phyloP scores from a whole-genome alignment of 176 grass and related monocot species.

The Thalia dealbata region DNA sequence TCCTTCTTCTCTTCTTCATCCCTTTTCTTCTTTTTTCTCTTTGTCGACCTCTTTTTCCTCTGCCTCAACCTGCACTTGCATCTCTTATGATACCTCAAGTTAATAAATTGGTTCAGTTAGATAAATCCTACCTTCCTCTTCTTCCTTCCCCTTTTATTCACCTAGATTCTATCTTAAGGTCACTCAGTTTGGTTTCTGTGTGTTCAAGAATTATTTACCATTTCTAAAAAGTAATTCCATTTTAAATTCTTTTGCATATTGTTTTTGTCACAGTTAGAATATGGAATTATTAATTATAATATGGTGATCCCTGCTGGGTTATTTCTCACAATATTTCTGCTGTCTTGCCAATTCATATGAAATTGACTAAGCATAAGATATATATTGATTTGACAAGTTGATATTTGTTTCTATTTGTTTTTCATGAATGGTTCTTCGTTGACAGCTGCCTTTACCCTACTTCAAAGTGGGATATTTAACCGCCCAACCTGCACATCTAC shows the following conservation, averaged over 20 bases:
- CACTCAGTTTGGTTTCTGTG: too few relatives aligned
- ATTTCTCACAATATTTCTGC: not conserved
- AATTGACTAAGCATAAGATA: not conserved
- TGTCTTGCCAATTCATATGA: not conserved
- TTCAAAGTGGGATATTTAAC: conserved; percentile 90
- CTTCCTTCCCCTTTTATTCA: too few relatives aligned
- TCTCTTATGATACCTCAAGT: too few relatives aligned
- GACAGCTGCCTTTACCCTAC: conserved; percentile 92
- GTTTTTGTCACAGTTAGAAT: not conserved
- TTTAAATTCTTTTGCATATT: not conserved
- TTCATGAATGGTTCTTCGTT: not conserved
- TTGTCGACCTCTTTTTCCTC: too few relatives aligned
- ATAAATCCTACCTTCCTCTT: too few relatives aligned
- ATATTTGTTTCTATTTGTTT: not conserved
- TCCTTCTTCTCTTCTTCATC: too few relatives aligned
- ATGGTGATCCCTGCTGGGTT: not conserved
- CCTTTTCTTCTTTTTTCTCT: too few relatives aligned
- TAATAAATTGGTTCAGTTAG: too few relatives aligned
- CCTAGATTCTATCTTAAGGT: too few relatives aligned
- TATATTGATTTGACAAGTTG: not conserved
- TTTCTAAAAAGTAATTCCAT: not conserved
- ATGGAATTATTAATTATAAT: not conserved
- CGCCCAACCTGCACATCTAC: conserved; percentile 55
- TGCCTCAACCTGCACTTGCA: too few relatives aligned
- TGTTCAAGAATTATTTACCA: not conserved